These are phyloP conservation scores for Hyaloperonospora arabidopsidis DNA, from an alignment of 352 stramenopile genomes.

Conservation along the genomic window DNA sequence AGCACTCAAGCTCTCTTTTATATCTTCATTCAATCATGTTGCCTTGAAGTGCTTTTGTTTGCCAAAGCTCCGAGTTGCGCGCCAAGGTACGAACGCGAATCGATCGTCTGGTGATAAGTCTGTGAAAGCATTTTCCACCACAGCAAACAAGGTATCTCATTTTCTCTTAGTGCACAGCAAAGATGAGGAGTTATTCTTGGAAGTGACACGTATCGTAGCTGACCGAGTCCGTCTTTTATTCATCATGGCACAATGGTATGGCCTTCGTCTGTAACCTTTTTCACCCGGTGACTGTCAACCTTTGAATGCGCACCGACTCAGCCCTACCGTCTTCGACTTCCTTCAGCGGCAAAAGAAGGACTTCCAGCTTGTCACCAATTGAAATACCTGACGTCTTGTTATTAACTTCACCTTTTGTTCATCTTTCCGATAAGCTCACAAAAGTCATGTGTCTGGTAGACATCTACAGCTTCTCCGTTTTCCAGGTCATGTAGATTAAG, in stretches of 20 bases:
- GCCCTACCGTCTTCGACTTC: background rate
- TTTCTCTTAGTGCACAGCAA: conserved; percentile 50
- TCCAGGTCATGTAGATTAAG: conserved; percentile 52
- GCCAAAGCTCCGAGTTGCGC: conserved; percentile 4
- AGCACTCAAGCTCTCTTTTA: conserved; percentile 44
- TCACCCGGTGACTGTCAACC: no score
- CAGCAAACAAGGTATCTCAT: conserved; percentile 42
- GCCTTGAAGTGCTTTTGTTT: conserved; percentile 21
- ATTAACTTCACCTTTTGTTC: conserved; percentile 44
- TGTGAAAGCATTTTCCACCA: conserved; percentile 40
- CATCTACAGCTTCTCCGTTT: conserved; percentile 52
- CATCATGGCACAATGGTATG: no score
- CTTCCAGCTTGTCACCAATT: background rate
- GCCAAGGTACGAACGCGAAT: conserved; percentile 14
- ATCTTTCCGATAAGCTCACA: conserved; percentile 52
- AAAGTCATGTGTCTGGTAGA: conserved; percentile 70
- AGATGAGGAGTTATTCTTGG: conserved; percentile 22
- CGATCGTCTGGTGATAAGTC: conserved; percentile 38
- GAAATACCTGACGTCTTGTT: background rate
- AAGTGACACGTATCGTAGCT: no score
- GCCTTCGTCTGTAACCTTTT: no score
- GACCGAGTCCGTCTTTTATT: no score
- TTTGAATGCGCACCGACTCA: no score
- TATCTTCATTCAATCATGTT: conserved; percentile 49
- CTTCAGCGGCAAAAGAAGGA: no score